Evolutionary conservation across 2,329 filamentous ascomycete genomes (phyloP).

Genomic region (Talaromyces sp.): DNA sequence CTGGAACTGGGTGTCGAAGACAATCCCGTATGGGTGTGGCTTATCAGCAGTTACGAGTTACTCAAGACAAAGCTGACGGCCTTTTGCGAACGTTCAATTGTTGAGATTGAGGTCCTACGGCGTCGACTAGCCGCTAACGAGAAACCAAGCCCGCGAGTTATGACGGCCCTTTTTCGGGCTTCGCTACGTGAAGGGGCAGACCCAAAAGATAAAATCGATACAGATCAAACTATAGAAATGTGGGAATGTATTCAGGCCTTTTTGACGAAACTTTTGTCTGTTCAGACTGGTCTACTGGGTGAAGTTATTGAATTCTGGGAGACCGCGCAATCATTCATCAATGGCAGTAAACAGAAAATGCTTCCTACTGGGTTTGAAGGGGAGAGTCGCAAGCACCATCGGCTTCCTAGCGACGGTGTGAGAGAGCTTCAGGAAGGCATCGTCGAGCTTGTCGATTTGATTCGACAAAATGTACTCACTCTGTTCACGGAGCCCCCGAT

Average conservation of each 20-base stretch:
- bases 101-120: constrained; percentile 87
- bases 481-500: constrained; percentile 87
- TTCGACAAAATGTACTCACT: constrained; percentile 71
- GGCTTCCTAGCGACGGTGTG: constrained; percentile 66
- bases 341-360: constrained; percentile 73
- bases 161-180: constrained; percentile 71
- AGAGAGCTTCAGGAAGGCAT: constrained; percentile 69
- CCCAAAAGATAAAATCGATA: constrained; percentile 64
- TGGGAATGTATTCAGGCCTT: constrained; percentile 86
- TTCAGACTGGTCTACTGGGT: constrained; percentile 71
- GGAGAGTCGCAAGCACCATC: constrained; percentile 75
- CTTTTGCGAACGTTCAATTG: constrained; percentile 76
- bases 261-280: constrained; percentile 67
- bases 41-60: constrained; percentile 82
- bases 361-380: constrained; percentile 78
- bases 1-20: constrained; percentile 93
- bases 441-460: constrained; percentile 74
- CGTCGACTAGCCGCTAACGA: constrained; percentile 71
- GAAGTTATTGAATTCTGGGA: constrained; percentile 95
- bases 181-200: constrained; percentile 64
- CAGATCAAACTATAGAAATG: constrained; percentile 73
- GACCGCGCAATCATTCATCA: constrained; percentile 81
- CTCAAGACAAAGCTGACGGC: constrained; percentile 78
- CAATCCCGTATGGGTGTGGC: constrained; percentile 95
- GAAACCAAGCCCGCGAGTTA: constrained; percentile 62